These are phyloP conservation scores for Fagopyrum homotropicum DNA, from an alignment of 148 eudicot genomes.

Conservation along the genomic window DNA sequence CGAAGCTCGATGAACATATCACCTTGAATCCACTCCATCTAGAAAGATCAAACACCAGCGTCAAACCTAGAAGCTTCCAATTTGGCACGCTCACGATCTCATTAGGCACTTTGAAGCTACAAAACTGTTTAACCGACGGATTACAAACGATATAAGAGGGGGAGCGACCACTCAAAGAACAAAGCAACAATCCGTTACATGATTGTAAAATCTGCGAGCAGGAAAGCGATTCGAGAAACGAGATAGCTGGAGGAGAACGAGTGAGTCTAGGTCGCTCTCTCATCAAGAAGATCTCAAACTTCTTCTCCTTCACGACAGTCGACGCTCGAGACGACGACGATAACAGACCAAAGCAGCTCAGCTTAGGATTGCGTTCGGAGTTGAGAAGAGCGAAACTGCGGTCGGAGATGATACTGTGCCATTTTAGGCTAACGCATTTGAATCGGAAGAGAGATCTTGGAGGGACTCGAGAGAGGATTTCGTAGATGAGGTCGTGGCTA, in stretches of 20 bases:
- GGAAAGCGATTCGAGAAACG: neutral
- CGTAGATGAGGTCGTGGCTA: neutral
- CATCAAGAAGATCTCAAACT: neutral
- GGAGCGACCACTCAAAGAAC: neutral
- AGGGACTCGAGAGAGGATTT: slow-evolving; percentile 4
- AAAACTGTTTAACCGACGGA: neutral
- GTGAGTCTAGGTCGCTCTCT: neutral
- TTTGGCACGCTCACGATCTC: neutral
- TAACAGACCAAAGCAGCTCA: slow-evolving; percentile 3
- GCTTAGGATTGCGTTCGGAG: slow-evolving; percentile 4
- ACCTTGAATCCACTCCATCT: slow-evolving; percentile 10
- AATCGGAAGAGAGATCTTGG: slow-evolving; percentile 6
- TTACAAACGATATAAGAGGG: neutral
- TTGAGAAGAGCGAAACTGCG: neutral
- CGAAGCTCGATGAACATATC: neutral
- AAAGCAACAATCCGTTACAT: slow-evolving; percentile 4
- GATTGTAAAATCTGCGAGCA: neutral
- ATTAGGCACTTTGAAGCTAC: neutral
- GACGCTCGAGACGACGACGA: neutral
- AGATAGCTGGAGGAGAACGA: neutral
- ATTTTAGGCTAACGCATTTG: slow-evolving; percentile 2
- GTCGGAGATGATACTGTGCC: neutral
- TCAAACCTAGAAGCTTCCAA: slow-evolving; percentile 3
- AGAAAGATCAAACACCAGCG: neutral
- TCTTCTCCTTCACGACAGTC: neutral